Base-by-base conservation (phyloP, 2,329 filamentous ascomycete species). In the Metarhizium brunneum region DNA sequence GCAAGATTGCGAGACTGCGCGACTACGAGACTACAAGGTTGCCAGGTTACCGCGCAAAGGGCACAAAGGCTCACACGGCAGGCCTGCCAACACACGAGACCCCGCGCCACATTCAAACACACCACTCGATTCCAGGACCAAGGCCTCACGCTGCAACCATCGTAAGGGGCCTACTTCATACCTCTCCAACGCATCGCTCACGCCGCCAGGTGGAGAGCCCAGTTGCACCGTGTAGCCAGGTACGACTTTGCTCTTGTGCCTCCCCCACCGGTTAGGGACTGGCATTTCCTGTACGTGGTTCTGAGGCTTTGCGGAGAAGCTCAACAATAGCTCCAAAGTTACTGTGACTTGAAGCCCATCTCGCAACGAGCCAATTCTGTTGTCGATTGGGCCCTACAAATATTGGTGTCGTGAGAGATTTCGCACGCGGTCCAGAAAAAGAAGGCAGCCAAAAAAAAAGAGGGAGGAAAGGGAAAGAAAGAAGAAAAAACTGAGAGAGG, bases 171-270 rank as follows among this genome's bases (percentile, higher is more conserved):
- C 4, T 25, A 25, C 25, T 25, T 25, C 25, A 25, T 3, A 25
- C 25, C 25, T 25, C 25, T 25, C 25, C 25, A 25, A 25, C 25
- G 4, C 25, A 25, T 25, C 25, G 25, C 25, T 52, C 30, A 30
- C 42, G 20, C 29, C 29, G 42, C 42, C 42, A 45, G 29, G 47
- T 49, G 14, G 10, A 47, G 47, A 20, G 51, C 48, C 54, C 13
- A 14, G 53, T 53, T 48, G 55, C 59, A 60, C 59, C 42, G 57
- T 60, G 58, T 50, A 51, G 54, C 56, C 29, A 45, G 52, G 52
- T 49, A 56, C 57, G 57, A 48, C 48, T 55, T 18, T 42, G 49
- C 50, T 55, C 50, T 55, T 53, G 51, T 52, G 58, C 54, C 53
- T 48, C 58, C 53, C 25, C 25, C 25, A 25, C 25, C 25, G 25